Evolutionary conservation across 805 yeast genomes (phyloP), one percentile per base, ranked within the genome.

Genomic region (Lipomyces sp.): DNA sequence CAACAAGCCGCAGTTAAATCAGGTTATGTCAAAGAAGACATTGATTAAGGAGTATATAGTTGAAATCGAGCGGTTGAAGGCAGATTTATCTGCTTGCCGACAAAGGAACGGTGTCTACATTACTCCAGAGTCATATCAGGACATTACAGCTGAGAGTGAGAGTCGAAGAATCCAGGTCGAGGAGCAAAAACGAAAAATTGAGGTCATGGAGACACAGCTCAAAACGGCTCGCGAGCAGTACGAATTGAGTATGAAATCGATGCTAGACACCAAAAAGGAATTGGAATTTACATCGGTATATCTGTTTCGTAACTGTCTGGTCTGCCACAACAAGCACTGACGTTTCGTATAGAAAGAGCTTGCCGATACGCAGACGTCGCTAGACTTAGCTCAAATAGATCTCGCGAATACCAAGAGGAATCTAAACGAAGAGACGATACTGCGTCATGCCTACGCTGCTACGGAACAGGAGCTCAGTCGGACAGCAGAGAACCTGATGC

Each of bases 1-100:
- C 72, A 88, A 88, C 74, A 86, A 83, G 74, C 90, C 90, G 1
- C 90, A 91, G 80, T 76, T 85, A 57, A 87, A 87, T 11, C 86
- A 84, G 63, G 80, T 83, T 48, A 76, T 90, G 84, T 73, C 90
- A 70, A 84, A 90, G 78, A 82, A 85, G 77, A 72, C 84, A 75
- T 71, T 85, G 73, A 75, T 88, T 73, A 75, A 82, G 73, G 85
- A 88, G 74, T 81, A 83, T 77, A 79, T 84, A 74, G 73, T 81
- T 71, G 84, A 89, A 78, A 81, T 85, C 77, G 83, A 85, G 78
- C 74, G 84, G 68, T 76, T 88, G 45, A 83, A 86, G 70, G 80
- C 81, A 50, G 95, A 90, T 72, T 79, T 90, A 58, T 76, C 78
- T 39, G 89, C 92, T 0, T 82, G 91, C 0, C 79, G 92, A 63